Conservation (phyloP, 2,329 filamentous ascomycete species). For the Aspergillus thermomutatus region DNA sequence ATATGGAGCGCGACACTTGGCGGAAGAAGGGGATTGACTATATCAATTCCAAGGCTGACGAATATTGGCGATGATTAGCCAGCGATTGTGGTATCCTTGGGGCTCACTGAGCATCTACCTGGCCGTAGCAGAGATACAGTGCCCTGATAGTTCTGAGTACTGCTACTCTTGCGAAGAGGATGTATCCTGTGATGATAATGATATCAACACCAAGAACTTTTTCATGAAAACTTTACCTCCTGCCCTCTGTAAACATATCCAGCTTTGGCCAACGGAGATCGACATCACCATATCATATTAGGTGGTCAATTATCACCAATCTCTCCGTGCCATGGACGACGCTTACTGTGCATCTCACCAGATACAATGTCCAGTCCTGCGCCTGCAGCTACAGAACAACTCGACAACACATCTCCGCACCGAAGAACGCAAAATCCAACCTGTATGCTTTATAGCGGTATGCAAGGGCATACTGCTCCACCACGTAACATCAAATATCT, state of each 20-base stretch:
- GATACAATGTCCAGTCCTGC: too few species aligned
- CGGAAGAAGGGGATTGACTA: conserved; percentile 34
- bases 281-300: not conserved
- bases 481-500: too few species aligned
- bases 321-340: too few species aligned
- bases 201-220: not conserved
- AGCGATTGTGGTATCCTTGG: not conserved
- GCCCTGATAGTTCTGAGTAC: not conserved
- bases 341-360: too few species aligned
- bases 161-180: not conserved
- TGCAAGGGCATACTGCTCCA: too few species aligned
- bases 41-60: conserved; percentile 25
- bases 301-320: not conserved
- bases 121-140: not conserved
- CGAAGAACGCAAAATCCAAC: too few species aligned
- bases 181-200: too few species aligned
- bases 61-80: conserved; percentile 22
- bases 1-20: conserved; percentile 47
- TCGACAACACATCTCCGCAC: too few species aligned
- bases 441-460: too few species aligned
- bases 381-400: too few species aligned
- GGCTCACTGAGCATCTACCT: not conserved
- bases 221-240: not conserved
- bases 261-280: not conserved
- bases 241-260: not conserved